These are phyloP conservation scores for Strobilomyces confusus DNA, from an alignment of 768 basidiomycete genomes.

Conservation along the genomic window DNA sequence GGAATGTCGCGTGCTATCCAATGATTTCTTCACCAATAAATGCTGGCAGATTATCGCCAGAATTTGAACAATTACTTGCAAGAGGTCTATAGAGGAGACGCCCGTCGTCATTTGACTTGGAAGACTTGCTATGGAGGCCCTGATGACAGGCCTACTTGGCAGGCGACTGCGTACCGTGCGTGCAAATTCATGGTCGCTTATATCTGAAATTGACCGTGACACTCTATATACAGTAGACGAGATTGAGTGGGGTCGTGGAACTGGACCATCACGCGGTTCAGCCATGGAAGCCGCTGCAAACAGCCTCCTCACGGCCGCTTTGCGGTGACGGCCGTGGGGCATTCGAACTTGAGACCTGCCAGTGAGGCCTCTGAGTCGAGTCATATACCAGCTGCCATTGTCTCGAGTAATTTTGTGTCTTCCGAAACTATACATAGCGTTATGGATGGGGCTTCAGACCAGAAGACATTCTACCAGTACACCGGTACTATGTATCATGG, in stretches of 20 bases:
- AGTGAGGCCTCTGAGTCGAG: too few species aligned
- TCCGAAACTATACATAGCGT: too few species aligned
- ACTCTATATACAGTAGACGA: constrained; percentile 11
- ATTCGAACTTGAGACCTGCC: background rate
- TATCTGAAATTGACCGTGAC: background rate
- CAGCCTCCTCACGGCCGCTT: constrained; percentile 15
- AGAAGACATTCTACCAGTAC: too few species aligned
- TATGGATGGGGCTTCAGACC: too few species aligned
- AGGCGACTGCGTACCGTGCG: constrained; percentile 20
- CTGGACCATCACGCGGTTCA: constrained; percentile 11
- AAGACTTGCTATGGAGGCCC: constrained; percentile 12
- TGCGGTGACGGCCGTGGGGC: background rate
- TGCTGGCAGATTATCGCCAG: constrained; percentile 19
- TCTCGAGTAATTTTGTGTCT: too few species aligned
- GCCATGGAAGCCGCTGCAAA: constrained; percentile 24
- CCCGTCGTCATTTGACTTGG: constrained; percentile 16
- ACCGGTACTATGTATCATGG: too few species aligned
- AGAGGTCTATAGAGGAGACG: constrained; percentile 9
- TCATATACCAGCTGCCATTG: too few species aligned
- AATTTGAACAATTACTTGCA: constrained; percentile 23
- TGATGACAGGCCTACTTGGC: constrained; percentile 22
- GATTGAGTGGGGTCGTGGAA: constrained; percentile 23
- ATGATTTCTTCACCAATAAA: background rate
- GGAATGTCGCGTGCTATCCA: background rate
- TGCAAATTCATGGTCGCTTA: background rate